These are phyloP conservation scores for Purpureocillium lavendulum DNA, from an alignment of 2,329 filamentous ascomycete genomes.

Conservation along the genomic window DNA sequence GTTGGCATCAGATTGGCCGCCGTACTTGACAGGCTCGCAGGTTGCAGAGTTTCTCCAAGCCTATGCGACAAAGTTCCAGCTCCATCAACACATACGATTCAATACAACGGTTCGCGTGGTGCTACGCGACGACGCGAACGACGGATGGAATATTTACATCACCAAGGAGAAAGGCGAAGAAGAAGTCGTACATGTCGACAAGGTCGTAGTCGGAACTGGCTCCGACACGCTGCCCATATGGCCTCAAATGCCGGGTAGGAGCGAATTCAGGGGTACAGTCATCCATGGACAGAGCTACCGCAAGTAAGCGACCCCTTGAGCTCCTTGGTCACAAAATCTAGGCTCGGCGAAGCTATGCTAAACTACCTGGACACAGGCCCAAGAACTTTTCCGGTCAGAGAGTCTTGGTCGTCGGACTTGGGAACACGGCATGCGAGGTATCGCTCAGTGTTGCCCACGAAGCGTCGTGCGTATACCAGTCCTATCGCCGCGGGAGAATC, in stretches of 20 bases:
- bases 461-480: conserved; percentile 11
- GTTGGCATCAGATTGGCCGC: conserved; percentile 9
- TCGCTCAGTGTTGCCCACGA: conserved; percentile 20
- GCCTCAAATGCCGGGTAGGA: conserved; percentile 22
- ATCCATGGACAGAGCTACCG: conserved; percentile 6
- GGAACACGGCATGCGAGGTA: conserved; percentile 23
- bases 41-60: conserved; percentile 22
- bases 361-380: neutral
- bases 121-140: conserved; percentile 3
- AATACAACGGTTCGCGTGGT: conserved; percentile 14
- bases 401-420: conserved; percentile 34
- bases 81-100: conserved; percentile 16
- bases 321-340: neutral
- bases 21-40: conserved; percentile 13
- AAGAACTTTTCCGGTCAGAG: conserved; percentile 17
- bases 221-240: conserved; percentile 24
- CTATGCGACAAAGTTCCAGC: conserved; percentile 23
- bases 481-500: conserved; percentile 13
- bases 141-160: neutral
- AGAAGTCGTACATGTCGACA: conserved; percentile 21
- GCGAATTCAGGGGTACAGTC: conserved; percentile 20
- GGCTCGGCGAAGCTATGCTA: neutral
- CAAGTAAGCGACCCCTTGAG: too few species aligned
- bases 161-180: neutral
- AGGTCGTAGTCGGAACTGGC: conserved; percentile 26